These are phyloP conservation scores for Tardiomyces digboiensis DNA, from an alignment of 1,139 yeast species.

Conservation along the genomic window DNA sequence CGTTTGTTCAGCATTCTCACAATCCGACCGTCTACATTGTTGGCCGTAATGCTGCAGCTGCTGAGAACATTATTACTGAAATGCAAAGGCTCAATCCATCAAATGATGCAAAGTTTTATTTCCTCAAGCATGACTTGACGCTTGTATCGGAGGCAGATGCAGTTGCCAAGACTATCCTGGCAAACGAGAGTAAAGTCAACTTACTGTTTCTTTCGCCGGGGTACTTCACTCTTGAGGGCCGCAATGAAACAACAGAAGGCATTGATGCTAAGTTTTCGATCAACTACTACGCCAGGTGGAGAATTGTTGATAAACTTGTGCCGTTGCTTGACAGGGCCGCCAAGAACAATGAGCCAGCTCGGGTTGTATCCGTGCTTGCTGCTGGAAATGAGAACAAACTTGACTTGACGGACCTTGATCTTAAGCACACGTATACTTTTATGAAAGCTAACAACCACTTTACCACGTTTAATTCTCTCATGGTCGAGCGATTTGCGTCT, in stretches of 20 bases:
- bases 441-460: constrained; percentile 10
- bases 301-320: constrained; percentile 14
- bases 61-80: constrained; percentile 12
- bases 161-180: constrained; percentile 12
- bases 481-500: constrained; percentile 15
- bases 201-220: constrained; percentile 20
- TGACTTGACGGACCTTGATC: constrained; percentile 18
- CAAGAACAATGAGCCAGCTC: constrained; percentile 16
- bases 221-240: constrained; percentile 10
- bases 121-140: constrained; percentile 16
- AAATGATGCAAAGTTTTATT: constrained; percentile 12
- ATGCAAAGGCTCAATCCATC: constrained; percentile 15
- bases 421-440: constrained; percentile 13
- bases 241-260: constrained; percentile 21
- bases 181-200: constrained; percentile 20
- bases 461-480: constrained; percentile 15
- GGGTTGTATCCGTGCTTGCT: constrained; percentile 20
- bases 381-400: constrained; percentile 17
- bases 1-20: constrained; percentile 19
- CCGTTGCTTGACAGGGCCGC: constrained; percentile 19
- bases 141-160: constrained; percentile 18
- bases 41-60: constrained; percentile 22
- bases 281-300: constrained; percentile 24
- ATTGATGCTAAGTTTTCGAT: constrained; percentile 19
- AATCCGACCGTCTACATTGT: constrained; percentile 23